Conservation (phyloP, 768 basidiomycete genomes). For the Chalciporus chontae region DNA sequence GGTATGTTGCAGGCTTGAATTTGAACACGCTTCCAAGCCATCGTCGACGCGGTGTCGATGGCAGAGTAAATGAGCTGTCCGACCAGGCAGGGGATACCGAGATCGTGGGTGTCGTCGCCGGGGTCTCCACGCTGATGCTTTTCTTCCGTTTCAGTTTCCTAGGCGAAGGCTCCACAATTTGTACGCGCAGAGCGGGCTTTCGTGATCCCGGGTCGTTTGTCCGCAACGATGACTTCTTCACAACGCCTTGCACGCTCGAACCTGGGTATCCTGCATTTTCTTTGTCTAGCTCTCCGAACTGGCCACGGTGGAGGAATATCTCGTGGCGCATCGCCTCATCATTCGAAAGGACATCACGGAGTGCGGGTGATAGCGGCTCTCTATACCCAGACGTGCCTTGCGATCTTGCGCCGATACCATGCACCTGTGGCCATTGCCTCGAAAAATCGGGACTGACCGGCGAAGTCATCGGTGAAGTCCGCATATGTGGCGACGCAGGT, state of each 20-base stretch:
- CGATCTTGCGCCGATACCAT: slow-evolving; percentile 1
- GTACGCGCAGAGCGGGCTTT: slow-evolving; percentile 34
- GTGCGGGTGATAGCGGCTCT: slow-evolving; percentile 35
- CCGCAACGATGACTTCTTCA: slow-evolving; percentile 45
- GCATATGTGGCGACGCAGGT: slow-evolving; percentile 16
- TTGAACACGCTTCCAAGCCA: slow-evolving; percentile 92
- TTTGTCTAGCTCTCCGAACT: slow-evolving; percentile 44
- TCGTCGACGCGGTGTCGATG: slow-evolving; percentile 48
- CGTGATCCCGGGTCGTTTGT: slow-evolving; percentile 23
- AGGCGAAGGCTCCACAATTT: slow-evolving; percentile 50
- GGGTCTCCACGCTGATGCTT: slow-evolving; percentile 12
- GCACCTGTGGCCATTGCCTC: slow-evolving; percentile 11
- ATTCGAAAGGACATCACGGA: slow-evolving; percentile 10
- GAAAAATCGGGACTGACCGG: slow-evolving; percentile 20
- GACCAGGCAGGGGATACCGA: slow-evolving; percentile 42
- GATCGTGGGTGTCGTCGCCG: slow-evolving; percentile 13
- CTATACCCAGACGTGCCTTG: slow-evolving; percentile 16
- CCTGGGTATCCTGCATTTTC: slow-evolving; percentile 43
- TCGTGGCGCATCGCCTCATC: slow-evolving; percentile 1
- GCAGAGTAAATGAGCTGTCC: slow-evolving; percentile 43
- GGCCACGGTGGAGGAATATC: neutral
- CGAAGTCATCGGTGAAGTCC: slow-evolving; percentile 6
- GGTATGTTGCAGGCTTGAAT: slow-evolving; percentile 65
- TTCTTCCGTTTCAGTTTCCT: slow-evolving; percentile 35
- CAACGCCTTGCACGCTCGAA: slow-evolving; percentile 15